A percentile compares a stretch with the other conserved stretches of the same genome.
phyloP scores from a whole-genome alignment of 768 basidiomycete species.

The Collybiopsis confluens region DNA sequence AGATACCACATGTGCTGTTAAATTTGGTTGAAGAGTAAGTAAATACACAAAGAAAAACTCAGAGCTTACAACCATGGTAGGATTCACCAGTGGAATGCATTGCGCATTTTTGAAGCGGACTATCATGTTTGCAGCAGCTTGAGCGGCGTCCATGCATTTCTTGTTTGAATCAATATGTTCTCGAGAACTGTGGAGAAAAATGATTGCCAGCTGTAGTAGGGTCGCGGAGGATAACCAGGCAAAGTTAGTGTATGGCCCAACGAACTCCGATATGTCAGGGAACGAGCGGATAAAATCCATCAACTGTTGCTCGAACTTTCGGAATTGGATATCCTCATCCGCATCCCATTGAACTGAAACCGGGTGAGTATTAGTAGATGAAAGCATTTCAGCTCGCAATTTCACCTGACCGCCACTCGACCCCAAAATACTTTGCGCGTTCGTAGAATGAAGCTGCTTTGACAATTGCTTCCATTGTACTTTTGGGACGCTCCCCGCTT shows the following conservation, averaged over 20 bases:
- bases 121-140: conserved; percentile 3
- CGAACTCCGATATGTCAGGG: conserved; percentile 3
- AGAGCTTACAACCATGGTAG: conserved; percentile 7
- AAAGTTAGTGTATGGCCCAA: not conserved
- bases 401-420: conserved; percentile 17
- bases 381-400: too few species aligned
- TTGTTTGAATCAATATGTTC: conserved; percentile 2
- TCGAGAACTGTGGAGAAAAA: conserved; percentile 8
- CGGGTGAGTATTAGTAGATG: too few species aligned
- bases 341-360: conserved; percentile 9
- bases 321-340: conserved; percentile 12
- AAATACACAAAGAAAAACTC: not conserved
- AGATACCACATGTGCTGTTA: conserved; percentile 8
- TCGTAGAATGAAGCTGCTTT: conserved; percentile 15
- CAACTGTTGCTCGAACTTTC: conserved; percentile 11
- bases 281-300: conserved; percentile 7
- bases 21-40: not conserved
- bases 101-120: not conserved
- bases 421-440: conserved; percentile 18
- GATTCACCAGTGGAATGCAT: conserved; percentile 5
- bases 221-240: conserved; percentile 1
- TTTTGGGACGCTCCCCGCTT: conserved; percentile 3
- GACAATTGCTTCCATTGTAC: conserved; percentile 6
- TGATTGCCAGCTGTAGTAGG: conserved; percentile 6
- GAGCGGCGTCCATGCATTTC: conserved; percentile 9